Evolutionary conservation across 495 filamentous ascomycete genomes (phyloP).

Genomic region (Thozetella sp.): DNA sequence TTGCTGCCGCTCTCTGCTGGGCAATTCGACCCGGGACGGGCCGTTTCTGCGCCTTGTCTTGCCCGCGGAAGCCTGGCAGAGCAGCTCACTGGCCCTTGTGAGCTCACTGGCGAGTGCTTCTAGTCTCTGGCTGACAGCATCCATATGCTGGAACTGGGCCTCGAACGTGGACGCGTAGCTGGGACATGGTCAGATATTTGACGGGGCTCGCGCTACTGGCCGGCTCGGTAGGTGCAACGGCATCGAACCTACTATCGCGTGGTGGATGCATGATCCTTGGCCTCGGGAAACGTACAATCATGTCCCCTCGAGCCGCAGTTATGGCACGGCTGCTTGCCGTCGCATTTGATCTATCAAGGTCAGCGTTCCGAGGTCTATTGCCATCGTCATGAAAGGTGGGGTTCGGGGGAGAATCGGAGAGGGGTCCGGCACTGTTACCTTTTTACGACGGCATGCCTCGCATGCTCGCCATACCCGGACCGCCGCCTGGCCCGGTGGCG

Average conservation of each 20-base stretch:
- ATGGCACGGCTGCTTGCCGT: not conserved
- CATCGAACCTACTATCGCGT: not conserved
- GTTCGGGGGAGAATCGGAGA: not conserved
- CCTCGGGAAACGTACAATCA: not conserved
- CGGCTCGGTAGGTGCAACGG: too few relatives aligned
- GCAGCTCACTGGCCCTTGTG: not conserved
- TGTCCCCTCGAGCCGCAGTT: not conserved
- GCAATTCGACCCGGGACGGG: too few relatives aligned
- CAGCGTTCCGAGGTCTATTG: not conserved
- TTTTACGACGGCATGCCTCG: not conserved
- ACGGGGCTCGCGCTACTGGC: too few relatives aligned
- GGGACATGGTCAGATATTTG: not conserved
- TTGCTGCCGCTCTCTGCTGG: too few relatives aligned
- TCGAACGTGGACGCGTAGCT: not conserved
- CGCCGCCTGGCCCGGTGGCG: too few relatives aligned
- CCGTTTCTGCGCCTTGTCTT: not conserved
- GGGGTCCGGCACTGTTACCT: not conserved
- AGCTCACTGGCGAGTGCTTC: not conserved
- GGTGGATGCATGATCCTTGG: not conserved
- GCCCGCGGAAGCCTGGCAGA: not conserved
- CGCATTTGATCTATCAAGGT: not conserved
- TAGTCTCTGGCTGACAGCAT: not conserved
- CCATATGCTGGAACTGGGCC: not conserved
- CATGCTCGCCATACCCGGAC: not conserved
- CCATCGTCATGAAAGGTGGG: not conserved